Conservation (phyloP, 2,329 filamentous ascomycete species). For the Rhexocercosporidium sp. region DNA sequence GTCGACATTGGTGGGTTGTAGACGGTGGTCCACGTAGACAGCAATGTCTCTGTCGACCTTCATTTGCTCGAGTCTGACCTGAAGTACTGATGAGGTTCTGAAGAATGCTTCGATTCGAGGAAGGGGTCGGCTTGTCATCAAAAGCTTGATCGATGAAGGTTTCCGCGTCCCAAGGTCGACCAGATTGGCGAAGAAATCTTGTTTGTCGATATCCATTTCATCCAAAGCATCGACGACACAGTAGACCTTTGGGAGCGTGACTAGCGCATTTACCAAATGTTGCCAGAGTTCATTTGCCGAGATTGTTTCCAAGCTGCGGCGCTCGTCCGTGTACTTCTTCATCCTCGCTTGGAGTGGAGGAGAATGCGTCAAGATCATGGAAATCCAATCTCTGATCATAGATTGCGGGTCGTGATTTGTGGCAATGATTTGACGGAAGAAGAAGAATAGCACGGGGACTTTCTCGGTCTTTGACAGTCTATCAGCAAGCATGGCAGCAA, state of each 20-base stretch:
- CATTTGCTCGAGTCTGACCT: conserved; percentile 47
- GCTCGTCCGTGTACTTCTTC: conserved; percentile 19
- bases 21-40: conserved; percentile 23
- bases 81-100: conserved; percentile 34
- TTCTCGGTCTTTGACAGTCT: conserved; percentile 28
- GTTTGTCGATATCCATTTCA: conserved; percentile 50
- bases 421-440: conserved; percentile 46
- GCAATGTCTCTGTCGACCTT: conserved; percentile 47
- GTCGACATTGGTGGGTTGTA: conserved; percentile 13
- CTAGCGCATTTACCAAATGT: conserved; percentile 35
- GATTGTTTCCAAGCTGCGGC: conserved; percentile 25
- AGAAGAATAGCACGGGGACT: conserved; percentile 45
- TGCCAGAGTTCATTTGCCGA: conserved; percentile 40
- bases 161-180: conserved; percentile 40
- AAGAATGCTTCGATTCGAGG: conserved; percentile 43
- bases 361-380: conserved; percentile 40
- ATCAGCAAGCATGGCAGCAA: conserved; percentile 38
- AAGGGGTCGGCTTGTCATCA: conserved; percentile 51
- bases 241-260: conserved; percentile 40
- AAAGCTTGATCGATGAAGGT: conserved; percentile 46
- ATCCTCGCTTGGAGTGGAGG: conserved; percentile 36
- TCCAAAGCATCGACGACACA: conserved; percentile 57
- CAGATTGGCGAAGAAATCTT: conserved; percentile 21
- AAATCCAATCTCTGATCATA: conserved; percentile 42
- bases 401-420: conserved; percentile 39